phyloP scores from a whole-genome alignment of 1,284 basidiomycete species.

The Trametes versicolor region DNA sequence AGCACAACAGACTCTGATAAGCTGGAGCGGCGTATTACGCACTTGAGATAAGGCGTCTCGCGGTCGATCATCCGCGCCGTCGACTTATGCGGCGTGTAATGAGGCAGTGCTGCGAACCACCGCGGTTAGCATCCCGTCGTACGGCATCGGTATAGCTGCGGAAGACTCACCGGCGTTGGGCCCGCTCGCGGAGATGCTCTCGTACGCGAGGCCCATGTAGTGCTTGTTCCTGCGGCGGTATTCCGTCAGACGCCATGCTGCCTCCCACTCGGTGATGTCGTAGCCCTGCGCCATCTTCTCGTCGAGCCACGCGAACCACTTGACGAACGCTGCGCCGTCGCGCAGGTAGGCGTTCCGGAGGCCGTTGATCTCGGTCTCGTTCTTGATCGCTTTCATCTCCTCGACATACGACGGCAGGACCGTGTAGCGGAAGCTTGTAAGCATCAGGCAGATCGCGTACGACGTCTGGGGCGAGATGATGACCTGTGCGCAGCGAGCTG shows the following conservation, averaged over 20 bases:
- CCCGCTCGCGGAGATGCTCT: constrained; percentile 92
- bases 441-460: constrained; percentile 83
- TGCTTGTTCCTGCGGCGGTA: constrained; percentile 80
- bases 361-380: constrained; percentile 84
- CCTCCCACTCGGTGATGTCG: constrained; percentile 92
- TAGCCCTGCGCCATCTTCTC: constrained; percentile 79
- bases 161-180: constrained; percentile 74
- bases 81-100: constrained; percentile 87
- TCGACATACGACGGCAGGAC: constrained; percentile 76
- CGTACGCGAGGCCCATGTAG: constrained; percentile 92
- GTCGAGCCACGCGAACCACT: constrained; percentile 87
- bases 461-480: constrained; percentile 77
- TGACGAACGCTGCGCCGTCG: constrained; percentile 92
- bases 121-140: background rate
- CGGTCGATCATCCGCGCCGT: constrained; percentile 79
- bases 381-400: constrained; percentile 89
- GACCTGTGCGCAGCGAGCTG: constrained; percentile 49
- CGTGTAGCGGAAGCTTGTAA: constrained; percentile 81
- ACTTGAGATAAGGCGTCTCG: constrained; percentile 91
- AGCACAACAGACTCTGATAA: constrained; percentile 20
- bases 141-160: background rate
- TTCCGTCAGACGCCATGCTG: constrained; percentile 84
- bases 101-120: constrained; percentile 75
- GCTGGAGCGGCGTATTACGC: constrained; percentile 46
- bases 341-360: constrained; percentile 87